These are phyloP conservation scores for Vicia sativa DNA, from an alignment of 306 rosid genomes.

Conservation along the genomic window DNA sequence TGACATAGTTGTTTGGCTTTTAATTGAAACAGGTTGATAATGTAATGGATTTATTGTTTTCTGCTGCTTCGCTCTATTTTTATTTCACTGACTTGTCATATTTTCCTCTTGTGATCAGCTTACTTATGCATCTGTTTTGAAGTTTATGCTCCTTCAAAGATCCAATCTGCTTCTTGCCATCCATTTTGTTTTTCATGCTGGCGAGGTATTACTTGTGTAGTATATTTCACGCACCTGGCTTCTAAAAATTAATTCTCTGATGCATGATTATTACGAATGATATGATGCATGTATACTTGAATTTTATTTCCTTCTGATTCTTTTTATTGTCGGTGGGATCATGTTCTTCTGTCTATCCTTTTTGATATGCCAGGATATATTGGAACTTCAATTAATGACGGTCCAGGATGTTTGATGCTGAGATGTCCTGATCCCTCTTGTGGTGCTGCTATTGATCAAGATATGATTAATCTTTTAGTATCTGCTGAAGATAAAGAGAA, in stretches of 20 bases:
- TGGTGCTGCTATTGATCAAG: slow-evolving; percentile 71
- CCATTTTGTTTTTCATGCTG: slow-evolving; percentile 72
- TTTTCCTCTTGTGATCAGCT: slow-evolving; percentile 43
- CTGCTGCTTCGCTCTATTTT: slow-evolving; percentile 11
- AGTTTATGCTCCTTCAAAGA: slow-evolving; percentile 41
- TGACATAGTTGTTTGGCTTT: slow-evolving; percentile 32
- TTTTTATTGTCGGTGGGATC: neutral
- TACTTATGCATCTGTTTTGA: slow-evolving; percentile 77
- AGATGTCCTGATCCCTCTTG: slow-evolving; percentile 85
- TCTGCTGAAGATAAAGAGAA: slow-evolving; percentile 56
- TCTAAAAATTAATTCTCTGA: neutral
- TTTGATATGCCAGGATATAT: slow-evolving; percentile 53
- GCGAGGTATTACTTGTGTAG: slow-evolving; percentile 45
- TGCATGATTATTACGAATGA: neutral
- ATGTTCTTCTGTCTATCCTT: slow-evolving; percentile 23
- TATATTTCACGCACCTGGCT: slow-evolving; percentile 19
- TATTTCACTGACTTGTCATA: slow-evolving; percentile 5
- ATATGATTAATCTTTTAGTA: slow-evolving; percentile 59
- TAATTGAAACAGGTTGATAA: slow-evolving; percentile 13
- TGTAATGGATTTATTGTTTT: slow-evolving; percentile 5
- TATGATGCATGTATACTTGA: slow-evolving; percentile 1
- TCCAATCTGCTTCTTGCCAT: slow-evolving; percentile 62
- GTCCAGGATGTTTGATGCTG: slow-evolving; percentile 81
- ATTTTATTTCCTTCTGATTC: neutral
- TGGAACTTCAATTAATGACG: slow-evolving; percentile 70